Base-by-base conservation (phyloP, 192 early-diverging fungal species). In the Allomyces macrogynus region DNA sequence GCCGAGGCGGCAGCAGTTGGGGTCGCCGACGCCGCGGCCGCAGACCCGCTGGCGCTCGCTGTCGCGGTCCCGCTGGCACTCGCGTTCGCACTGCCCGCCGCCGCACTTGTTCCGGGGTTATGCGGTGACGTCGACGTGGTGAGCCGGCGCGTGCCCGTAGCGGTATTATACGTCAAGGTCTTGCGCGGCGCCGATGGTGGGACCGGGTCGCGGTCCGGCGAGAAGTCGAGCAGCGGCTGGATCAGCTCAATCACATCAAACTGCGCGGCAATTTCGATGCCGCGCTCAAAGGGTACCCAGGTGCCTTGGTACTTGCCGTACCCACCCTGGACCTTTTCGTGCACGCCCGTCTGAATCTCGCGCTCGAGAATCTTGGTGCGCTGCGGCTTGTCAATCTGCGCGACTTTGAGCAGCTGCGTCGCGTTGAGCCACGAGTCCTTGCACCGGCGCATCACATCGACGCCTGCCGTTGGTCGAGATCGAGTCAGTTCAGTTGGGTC, bases 271-370 rank as follows among this genome's bases (percentile, higher is more conserved):
- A 99, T 72, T 57, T 82, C 75, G 8, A 89, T 79, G n/a, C 88
- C 92, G 12, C 88, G 79, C 43, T 80, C 78, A 70, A 86, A 89
- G 3, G 95, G 95, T 8, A 99, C 84, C 89, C 85, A 87, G 9
- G 83, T 91, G 70, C 95, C 95, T 78, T 94, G 95, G 72, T 96
- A 98, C 77, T 93, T 95, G 65, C 94, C 94, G 72, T 97, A 97
- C 14, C 96, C 96, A 16, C 96, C 96, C 71, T 97, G 94, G 18
- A 99, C 88, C 71, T 96, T 96, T 65, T 99, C 94, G 69, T 92
- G 92, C 60, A 80, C 76, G 23, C 90, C 89, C 1, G 76, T 87
- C 67, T 89, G 86, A 11, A 95, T 82, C 71, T 95, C 93, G 65
- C 86, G 79, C 72, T 97, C 96, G 57, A 99, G 78, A 63, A 99